Base-by-base conservation (phyloP, 768 basidiomycete species). In the Lactarius akahatsu region DNA sequence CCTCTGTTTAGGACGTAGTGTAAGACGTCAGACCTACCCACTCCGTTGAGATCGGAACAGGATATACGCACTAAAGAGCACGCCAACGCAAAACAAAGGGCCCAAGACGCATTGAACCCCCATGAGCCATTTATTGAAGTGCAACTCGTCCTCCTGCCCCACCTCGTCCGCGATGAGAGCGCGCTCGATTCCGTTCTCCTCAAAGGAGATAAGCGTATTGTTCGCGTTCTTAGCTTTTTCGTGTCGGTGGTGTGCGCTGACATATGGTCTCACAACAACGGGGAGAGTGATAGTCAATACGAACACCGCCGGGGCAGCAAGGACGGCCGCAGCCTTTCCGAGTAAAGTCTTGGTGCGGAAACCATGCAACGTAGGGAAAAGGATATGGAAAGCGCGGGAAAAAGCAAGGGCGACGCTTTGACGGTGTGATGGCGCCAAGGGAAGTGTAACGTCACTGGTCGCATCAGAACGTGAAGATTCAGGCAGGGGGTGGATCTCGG, bases 241-340 rank as follows among this genome's bases (percentile, higher is more conserved):
- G 15, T 72, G 74, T 4, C 79, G 72, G 18, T 71, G 65, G 28
- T 69, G 65, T 1, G 63, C 57, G 54, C 65, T 71, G 7, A 77
- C 73, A 70, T 86, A 86, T 4, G 85, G 82, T 11, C 81, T 86
- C 34, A 91, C 84, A 20, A 96, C 93, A 15, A 99, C 96, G 4
- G 95, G 95, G 11, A 98, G 79, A 0, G 96, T 98, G 23, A 98
- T 69, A 0, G 96, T 98, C 58, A 99, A 78, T 4, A 82, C 80
- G 75, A 97, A 79, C 2, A 99, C 87, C 2, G 94, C 93, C 2
- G 96, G 96, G 0, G 90, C 86, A 3, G 94, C 93, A 63, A 97
- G 83, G 30, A 96, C 70, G 0, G 88, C 85, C 0, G 91, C 90
- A 36, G 92, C 78, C 77, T 86, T 86, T 0, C 89, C 90, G 13